A percentile compares a stretch with the other conserved stretches of the same genome.
Evolutionary conservation across 164 flowering plant genomes (phyloP).

Genomic region (Buxus sempervirens): DNA sequence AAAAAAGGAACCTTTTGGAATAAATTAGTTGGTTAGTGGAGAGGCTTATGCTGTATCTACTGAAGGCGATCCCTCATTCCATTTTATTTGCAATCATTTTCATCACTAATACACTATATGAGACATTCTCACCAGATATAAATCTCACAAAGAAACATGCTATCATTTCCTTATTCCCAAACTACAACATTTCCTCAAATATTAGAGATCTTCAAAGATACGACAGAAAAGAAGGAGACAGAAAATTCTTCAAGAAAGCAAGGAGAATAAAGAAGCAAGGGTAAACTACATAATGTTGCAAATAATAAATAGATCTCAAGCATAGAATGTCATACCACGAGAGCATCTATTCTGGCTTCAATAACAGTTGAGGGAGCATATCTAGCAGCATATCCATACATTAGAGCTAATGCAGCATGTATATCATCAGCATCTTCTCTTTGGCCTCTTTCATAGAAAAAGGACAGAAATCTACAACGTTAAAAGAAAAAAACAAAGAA

Average conservation of each 20-base stretch:
- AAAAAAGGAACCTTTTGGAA: too few species aligned
- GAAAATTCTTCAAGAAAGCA: not conserved
- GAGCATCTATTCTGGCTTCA: slow-evolving; percentile 98
- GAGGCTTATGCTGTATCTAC: too few species aligned
- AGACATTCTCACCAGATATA: not conserved
- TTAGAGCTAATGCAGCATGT: slow-evolving; percentile 96
- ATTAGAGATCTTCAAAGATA: not conserved
- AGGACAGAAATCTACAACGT: slow-evolving; percentile 73
- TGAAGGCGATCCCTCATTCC: too few species aligned
- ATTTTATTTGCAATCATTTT: too few species aligned
- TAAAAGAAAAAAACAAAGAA: not conserved
- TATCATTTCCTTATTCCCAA: too few species aligned
- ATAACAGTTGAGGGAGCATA: slow-evolving; percentile 97
- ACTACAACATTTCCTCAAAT: not conserved
- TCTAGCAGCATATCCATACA: slow-evolving; percentile 99
- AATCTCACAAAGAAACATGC: too few species aligned
- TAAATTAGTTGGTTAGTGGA: too few species aligned
- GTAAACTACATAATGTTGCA: not conserved
- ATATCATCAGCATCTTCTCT: slow-evolving; percentile 88
- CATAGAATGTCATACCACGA: slow-evolving; percentile 55
- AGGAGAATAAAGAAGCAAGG: not conserved
- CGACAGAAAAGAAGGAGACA: not conserved
- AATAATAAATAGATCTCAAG: not conserved
- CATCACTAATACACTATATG: too few species aligned
- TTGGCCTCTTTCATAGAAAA: slow-evolving; percentile 54